A percentile compares a stretch with the other conserved stretches of the same genome.
Conservation (phyloP, 768 basidiomycete species). For the Naganishia vaughanmartiniae region DNA sequence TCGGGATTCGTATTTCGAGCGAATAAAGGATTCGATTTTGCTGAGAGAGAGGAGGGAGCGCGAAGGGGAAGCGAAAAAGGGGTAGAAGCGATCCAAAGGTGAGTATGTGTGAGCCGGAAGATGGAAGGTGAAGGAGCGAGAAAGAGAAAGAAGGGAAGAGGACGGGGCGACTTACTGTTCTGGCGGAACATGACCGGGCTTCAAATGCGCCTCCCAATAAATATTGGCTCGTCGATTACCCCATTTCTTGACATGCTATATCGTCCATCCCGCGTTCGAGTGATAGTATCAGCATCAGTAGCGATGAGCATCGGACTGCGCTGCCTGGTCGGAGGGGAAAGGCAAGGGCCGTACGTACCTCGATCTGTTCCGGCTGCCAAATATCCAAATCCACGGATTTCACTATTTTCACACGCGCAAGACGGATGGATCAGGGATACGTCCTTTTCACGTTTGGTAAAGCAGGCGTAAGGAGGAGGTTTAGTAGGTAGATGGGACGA, state of each 20-base stretch:
- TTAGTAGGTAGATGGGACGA: constrained; percentile 38
- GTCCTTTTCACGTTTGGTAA: constrained; percentile 31
- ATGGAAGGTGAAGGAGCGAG: too few species aligned
- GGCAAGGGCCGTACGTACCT: constrained; percentile 57
- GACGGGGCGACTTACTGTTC: constrained; percentile 70
- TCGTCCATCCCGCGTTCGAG: too few species aligned
- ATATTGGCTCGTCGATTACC: constrained; percentile 87
- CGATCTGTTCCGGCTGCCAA: constrained; percentile 98
- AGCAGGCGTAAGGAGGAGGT: too few species aligned
- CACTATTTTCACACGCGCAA: constrained; percentile 54
- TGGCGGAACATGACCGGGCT: constrained; percentile 81
- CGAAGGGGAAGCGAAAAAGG: not conserved
- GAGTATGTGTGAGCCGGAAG: too few species aligned
- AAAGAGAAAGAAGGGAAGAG: not conserved
- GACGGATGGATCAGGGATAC: too few species aligned
- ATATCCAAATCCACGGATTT: constrained; percentile 96
- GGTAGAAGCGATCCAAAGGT: constrained; percentile 1
- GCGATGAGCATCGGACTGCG: constrained; percentile 4
- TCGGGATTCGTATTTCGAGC: constrained; percentile 90
- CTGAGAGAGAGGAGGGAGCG: constrained; percentile 53
- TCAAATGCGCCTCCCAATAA: constrained; percentile 97
- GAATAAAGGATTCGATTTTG: constrained; percentile 96
- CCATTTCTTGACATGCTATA: constrained; percentile 74
- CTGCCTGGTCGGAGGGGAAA: constrained; percentile 51
- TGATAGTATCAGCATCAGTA: not conserved